Conservation (phyloP, 805 yeast species). For the Brettanomyces sp. region DNA sequence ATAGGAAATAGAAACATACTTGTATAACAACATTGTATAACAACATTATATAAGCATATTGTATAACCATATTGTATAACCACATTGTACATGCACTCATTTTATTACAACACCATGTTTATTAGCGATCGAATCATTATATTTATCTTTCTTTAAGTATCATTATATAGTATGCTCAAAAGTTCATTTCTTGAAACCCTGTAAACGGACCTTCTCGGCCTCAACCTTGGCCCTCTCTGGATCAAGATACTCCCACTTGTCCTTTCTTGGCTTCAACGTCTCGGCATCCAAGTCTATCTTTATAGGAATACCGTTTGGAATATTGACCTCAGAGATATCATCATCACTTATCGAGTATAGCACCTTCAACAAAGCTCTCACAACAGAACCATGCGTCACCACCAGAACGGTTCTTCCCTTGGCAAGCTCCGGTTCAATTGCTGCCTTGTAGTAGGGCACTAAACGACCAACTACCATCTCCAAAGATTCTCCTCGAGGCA, state of each 20-base stretch:
- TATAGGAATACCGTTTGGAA: constrained; percentile 79
- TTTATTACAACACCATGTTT: too few relatives aligned
- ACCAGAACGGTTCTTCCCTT: constrained; percentile 50
- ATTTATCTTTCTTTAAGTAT: too few relatives aligned
- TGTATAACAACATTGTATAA: too few relatives aligned
- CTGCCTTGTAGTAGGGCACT: constrained; percentile 48
- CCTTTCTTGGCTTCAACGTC: constrained; percentile 17
- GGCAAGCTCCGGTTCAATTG: constrained; percentile 39
- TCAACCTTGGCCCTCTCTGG: constrained; percentile 73
- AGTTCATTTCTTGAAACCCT: constrained; percentile 33
- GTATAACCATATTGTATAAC: too few relatives aligned
- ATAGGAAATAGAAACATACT: too few relatives aligned
- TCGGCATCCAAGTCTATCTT: constrained; percentile 43
- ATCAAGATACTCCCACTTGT: constrained; percentile 59
- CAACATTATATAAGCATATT: too few relatives aligned
- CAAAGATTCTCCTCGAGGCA: constrained; percentile 70
- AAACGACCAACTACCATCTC: constrained; percentile 62
- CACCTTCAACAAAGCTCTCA: constrained; percentile 64
- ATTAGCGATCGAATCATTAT: too few relatives aligned
- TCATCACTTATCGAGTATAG: constrained; percentile 56
- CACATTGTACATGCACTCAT: too few relatives aligned
- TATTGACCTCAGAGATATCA: constrained; percentile 64
- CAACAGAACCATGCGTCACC: constrained; percentile 78
- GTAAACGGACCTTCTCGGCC: constrained; percentile 72
- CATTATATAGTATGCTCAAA: too few relatives aligned